These are phyloP conservation scores for Ascochyta lentis DNA, from an alignment of 2,329 filamentous ascomycete species.

Conservation along the genomic window DNA sequence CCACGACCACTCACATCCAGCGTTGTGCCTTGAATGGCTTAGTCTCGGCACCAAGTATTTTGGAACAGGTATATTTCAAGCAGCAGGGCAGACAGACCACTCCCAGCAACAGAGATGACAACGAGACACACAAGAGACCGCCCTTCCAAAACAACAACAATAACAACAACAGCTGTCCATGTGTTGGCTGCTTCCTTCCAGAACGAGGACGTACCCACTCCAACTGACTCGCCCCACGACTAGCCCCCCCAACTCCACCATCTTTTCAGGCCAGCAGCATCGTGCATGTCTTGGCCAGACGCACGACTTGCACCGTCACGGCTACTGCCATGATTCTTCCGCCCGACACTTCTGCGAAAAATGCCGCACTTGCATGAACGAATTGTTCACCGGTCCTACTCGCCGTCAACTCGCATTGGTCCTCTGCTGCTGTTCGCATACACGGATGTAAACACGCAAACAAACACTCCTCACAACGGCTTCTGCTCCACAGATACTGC, in stretches of 20 bases:
- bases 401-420: not conserved
- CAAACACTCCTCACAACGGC: not conserved
- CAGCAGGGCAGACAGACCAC: not conserved
- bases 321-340: constrained; percentile 13
- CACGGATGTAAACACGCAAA: not conserved
- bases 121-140: not conserved
- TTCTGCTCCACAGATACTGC: not conserved
- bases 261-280: constrained; percentile 17
- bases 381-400: not conserved
- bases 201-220: constrained; percentile 21
- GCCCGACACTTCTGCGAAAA: constrained; percentile 25
- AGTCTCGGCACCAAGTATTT: constrained; percentile 5
- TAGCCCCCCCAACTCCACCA: constrained; percentile 5
- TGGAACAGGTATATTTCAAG: constrained; percentile 1
- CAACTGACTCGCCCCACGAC: constrained; percentile 13
- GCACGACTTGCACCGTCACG: constrained; percentile 17
- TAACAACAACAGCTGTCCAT: constrained; percentile 8
- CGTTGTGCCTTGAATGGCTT: constrained; percentile 2
- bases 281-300: constrained; percentile 18
- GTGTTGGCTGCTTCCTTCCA: constrained; percentile 22
- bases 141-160: constrained; percentile 6
- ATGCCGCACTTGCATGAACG: constrained; percentile 42
- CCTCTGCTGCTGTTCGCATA: not conserved
- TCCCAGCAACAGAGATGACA: not conserved
- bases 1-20: not conserved